phyloP scores from a whole-genome alignment of 2,329 filamentous ascomycete species.

The Colletotrichum lupini region DNA sequence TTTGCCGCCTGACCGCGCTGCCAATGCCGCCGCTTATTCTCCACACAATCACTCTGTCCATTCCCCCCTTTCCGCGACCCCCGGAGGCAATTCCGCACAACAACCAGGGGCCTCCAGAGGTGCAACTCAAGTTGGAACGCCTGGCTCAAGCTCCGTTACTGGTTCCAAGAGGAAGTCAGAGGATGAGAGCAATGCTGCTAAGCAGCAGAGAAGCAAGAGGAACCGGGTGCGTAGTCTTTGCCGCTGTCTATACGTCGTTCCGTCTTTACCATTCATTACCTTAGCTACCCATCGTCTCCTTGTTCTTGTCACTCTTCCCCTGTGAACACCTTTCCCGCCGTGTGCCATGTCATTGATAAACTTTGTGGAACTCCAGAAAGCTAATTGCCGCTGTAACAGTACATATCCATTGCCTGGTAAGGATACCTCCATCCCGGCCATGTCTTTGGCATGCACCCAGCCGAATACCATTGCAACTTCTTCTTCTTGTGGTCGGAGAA shows the following conservation, averaged over 20 bases:
- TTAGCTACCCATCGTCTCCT: background rate
- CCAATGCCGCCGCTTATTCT: slow-evolving; percentile 37
- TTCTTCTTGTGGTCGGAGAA: background rate
- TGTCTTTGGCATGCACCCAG: background rate
- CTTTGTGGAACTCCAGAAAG: slow-evolving; percentile 25
- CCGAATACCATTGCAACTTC: slow-evolving; percentile 40
- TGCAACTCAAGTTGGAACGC: slow-evolving; percentile 23
- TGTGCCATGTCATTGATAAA: background rate
- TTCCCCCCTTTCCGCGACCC: slow-evolving; percentile 45
- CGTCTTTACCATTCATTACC: background rate
- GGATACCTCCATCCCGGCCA: slow-evolving; percentile 36
- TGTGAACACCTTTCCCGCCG: slow-evolving; percentile 18
- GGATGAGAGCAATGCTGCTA: slow-evolving; percentile 53
- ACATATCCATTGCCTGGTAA: slow-evolving; percentile 72
- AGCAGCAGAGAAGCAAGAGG: slow-evolving; percentile 69
- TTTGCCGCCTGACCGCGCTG: slow-evolving; percentile 38
- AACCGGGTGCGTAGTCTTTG: slow-evolving; percentile 60
- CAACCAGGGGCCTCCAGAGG: slow-evolving; percentile 24
- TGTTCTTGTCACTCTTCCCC: background rate
- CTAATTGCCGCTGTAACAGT: slow-evolving; percentile 48
- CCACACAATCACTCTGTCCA: slow-evolving; percentile 41
- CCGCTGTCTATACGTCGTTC: background rate
- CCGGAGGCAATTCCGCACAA: slow-evolving; percentile 63
- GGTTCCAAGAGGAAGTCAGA: slow-evolving; percentile 50
- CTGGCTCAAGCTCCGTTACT: slow-evolving; percentile 23